A percentile compares a stretch with the other conserved stretches of the same genome.
Conservation (phyloP, 768 basidiomycete species). For the Suillus sp. region DNA sequence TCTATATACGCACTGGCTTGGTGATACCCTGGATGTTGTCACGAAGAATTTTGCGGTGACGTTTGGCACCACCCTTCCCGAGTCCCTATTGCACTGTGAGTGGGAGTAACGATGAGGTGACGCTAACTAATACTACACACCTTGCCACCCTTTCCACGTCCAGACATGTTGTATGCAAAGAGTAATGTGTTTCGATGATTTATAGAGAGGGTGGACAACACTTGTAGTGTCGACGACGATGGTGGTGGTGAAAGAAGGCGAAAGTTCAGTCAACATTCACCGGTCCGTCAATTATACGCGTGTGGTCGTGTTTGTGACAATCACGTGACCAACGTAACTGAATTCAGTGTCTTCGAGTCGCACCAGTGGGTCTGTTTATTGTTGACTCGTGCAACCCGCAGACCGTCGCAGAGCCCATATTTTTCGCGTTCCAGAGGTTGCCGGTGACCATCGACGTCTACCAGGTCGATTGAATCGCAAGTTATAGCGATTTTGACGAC, state of each 20-base stretch:
- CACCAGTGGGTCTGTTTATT: neutral
- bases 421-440: no score
- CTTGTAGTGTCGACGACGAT: neutral
- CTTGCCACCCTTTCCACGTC: slow-evolving; percentile 51
- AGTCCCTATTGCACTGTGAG: slow-evolving; percentile 36
- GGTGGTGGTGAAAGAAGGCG: neutral
- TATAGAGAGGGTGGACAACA: slow-evolving; percentile 17
- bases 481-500: no score
- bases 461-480: no score
- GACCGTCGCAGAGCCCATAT: no score
- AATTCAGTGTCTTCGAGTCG: neutral
- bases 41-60: slow-evolving; percentile 49
- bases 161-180: slow-evolving; percentile 39
- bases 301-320: slow-evolving; percentile 5
- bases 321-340: neutral
- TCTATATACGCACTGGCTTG: slow-evolving; percentile 38
- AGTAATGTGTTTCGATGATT: slow-evolving; percentile 15
- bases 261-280: neutral
- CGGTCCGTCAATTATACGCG: slow-evolving; percentile 2
- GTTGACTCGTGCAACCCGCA: neutral
- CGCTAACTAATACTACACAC: slow-evolving; percentile 42
- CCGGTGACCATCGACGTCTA: no score
- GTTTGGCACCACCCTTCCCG: slow-evolving; percentile 54
- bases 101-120: neutral
- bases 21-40: slow-evolving; percentile 57